Base-by-base conservation (phyloP, 1,139 yeast species). In the Taiozyma sp. region DNA sequence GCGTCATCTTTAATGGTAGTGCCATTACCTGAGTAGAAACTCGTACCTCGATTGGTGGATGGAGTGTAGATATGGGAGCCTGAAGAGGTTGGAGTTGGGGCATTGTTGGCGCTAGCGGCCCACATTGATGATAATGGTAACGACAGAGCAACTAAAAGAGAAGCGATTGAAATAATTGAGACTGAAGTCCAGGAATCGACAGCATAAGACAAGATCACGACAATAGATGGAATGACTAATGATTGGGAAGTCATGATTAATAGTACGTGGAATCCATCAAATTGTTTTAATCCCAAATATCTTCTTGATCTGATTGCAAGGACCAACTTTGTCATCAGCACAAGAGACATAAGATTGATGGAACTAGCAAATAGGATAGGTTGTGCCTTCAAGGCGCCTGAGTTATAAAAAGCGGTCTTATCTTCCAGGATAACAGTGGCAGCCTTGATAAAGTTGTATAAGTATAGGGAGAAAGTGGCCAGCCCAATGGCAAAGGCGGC, bases 91-190 rank as follows among this genome's bases (percentile, higher is more conserved):
- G 77, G 69, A 13, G 60, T 58, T 8, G 76, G 64, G 2, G 71
- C 56, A 49, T 76, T 76, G 57, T 80, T 81, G 2, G 82, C 76
- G n/a, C 83, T 68, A 4, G 79, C 69, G 2, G 97, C 96, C 97
- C 97, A 91, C 76, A 90, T 78, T 0, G 96, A 83, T 0, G 96
- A 83, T 48, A 91, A 70, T 1, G 97, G 97, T 50, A 91, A 72
- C 9, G 91, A 85, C 36, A 88, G 64, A 0, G 86, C 86, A 14
- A 78, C 80, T 19, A 79, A 52, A 41, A 78, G 60, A 1, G 73
- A 65, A 0, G 80, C 72, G 27, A 79, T 61, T 3, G 79, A 69
- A 4, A 72, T 64, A 42, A 75, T 54, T 29, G 70, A 65, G 12
- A 70, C 64, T 12, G 63, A 63, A 46, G 55, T 47, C 44, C 58